phyloP scores from a whole-genome alignment of 192 early-diverging fungal genomes.

The Backusella morwellensis region DNA sequence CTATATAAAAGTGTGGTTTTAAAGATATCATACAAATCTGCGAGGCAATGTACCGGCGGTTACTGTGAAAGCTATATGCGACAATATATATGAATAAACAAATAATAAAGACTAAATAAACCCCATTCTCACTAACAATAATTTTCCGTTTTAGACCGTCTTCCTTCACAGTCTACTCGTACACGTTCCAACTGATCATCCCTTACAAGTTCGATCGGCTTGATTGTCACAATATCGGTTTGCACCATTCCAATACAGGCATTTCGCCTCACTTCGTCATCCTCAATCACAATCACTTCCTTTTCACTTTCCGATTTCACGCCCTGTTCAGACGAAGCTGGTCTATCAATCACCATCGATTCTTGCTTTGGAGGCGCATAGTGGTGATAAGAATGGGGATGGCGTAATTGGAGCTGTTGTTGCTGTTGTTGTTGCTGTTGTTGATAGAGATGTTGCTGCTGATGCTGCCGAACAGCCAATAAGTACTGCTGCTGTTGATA shows the following conservation, averaged over 20 bases:
- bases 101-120: background rate
- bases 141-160: slow-evolving; percentile 7
- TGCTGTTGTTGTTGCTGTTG: background rate
- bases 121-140: slow-evolving; percentile 18
- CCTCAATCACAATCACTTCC: slow-evolving; percentile 30
- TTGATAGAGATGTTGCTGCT: background rate
- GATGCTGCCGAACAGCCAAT: background rate
- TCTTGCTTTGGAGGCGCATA: background rate
- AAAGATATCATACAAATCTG: slow-evolving; percentile 17
- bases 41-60: background rate
- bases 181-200: slow-evolving; percentile 34
- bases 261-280: slow-evolving; percentile 24
- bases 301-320: background rate
- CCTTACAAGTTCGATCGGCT: slow-evolving; percentile 15
- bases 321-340: background rate
- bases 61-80: slow-evolving; percentile 20
- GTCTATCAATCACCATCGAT: background rate
- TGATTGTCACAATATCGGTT: slow-evolving; percentile 30
- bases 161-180: slow-evolving; percentile 21
- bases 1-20: background rate
- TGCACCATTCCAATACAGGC: slow-evolving; percentile 35
- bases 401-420: background rate
- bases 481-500: background rate
- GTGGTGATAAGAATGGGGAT: background rate
- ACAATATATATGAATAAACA: background rate